Percentiles rank a stretch among this genome's conserved stretches.
These are phyloP conservation scores for Endocarpon pusillum DNA, from an alignment of 495 filamentous ascomycete species.

Conservation along the genomic window DNA sequence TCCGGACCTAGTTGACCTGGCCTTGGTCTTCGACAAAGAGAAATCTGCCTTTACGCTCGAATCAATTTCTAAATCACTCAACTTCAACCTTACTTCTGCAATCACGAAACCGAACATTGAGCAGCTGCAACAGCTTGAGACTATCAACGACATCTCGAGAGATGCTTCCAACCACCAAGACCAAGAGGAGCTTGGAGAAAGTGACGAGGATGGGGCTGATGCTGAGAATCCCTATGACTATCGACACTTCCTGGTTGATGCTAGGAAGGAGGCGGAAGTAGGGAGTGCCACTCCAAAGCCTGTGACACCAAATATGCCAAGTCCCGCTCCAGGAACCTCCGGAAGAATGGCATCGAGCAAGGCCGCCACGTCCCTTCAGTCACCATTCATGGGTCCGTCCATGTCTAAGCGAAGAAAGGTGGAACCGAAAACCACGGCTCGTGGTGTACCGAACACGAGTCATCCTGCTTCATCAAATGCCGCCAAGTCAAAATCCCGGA, in stretches of 20 bases:
- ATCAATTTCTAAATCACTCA: slow-evolving; percentile 30
- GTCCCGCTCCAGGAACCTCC: slow-evolving; percentile 18
- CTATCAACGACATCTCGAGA: slow-evolving; percentile 27
- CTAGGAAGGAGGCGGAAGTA: slow-evolving; percentile 20
- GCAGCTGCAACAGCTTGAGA: slow-evolving; percentile 25
- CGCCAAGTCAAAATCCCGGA: slow-evolving; percentile 8
- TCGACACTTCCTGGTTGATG: slow-evolving; percentile 36
- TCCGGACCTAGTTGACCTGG: slow-evolving; percentile 19
- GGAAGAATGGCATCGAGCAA: slow-evolving; percentile 15
- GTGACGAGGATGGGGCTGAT: slow-evolving; percentile 29
- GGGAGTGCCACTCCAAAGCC: slow-evolving; percentile 24
- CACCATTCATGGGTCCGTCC: slow-evolving; percentile 18
- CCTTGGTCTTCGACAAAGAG: slow-evolving; percentile 34
- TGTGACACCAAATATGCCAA: slow-evolving; percentile 9
- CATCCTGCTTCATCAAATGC: slow-evolving; percentile 5
- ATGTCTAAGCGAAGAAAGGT: neutral
- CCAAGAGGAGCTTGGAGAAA: slow-evolving; percentile 23
- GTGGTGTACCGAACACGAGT: slow-evolving; percentile 5
- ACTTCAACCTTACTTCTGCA: slow-evolving; percentile 39
- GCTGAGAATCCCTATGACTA: slow-evolving; percentile 40
- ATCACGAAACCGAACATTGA: slow-evolving; percentile 29
- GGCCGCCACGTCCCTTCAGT: slow-evolving; percentile 16
- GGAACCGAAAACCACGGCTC: neutral
- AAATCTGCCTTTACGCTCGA: slow-evolving; percentile 35
- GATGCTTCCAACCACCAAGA: slow-evolving; percentile 19